Base-by-base conservation (phyloP, 345 rosid genomes). In the Acer campestre region DNA sequence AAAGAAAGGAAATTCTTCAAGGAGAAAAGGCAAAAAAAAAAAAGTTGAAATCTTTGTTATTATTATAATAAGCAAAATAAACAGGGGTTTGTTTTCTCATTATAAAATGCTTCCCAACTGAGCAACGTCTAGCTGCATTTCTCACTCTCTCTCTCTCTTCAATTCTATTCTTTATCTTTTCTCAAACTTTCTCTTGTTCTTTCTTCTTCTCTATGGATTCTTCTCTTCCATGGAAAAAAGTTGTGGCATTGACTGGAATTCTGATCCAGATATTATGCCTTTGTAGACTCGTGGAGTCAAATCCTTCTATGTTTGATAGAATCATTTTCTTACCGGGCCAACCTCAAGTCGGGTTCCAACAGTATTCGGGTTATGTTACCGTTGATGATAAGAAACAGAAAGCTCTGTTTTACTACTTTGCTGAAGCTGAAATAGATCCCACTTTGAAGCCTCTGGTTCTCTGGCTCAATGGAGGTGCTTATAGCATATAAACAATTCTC, bases 381-480 rank as follows among this genome's bases (percentile, higher is more conserved):
- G 92, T 93, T 49, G 98, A 93, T 71, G 89, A 71, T 9, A 88
- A 77, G 79, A 88, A 87, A 61, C 92, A 91, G 82, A 92, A 83
- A 71, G 97, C 94, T 68, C 86, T 95, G 83, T 95, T 95, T 84
- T 96, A 96, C 88, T 96, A 96, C 93, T 91, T 96, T 17, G 95
- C 89, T 49, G 99, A 96, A 80, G 95, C 99, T 53, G 95, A 92
- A 88, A 69, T 64, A 49, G 87, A 96, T 63, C 95, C 94, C 7
- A 78, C 81, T 82, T 86, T 94, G 72, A 96, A 88, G 79, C 98
- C 98, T 65, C 96, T 96, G 27, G 97, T 96, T 65, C 98, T 96
- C 68, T 96, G 98, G 99, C 92, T 96, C 76, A 96, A 96, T 74
- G 99, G 99, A 90, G 99, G 99, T 95, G 68, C 40, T 18, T 18